Base-by-base conservation (phyloP, 1,284 basidiomycete species). In the Inonotus obliquus region DNA sequence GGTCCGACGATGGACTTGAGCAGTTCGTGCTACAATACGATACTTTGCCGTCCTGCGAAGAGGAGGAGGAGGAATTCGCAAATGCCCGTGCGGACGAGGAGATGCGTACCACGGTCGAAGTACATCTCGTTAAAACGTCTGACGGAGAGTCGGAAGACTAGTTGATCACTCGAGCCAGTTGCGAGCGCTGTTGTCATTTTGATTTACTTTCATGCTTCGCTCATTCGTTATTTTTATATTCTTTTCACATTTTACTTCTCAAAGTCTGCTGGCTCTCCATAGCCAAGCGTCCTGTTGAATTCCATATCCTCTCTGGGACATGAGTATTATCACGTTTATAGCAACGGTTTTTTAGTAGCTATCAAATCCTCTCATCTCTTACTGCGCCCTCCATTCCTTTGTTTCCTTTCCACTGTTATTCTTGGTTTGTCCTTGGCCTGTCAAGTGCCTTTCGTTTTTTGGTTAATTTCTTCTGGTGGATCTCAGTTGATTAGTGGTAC, bases 41-140 rank as follows among this genome's bases (percentile, higher is more conserved):
- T 25, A 41, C 41, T 19, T 29, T 55, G 14, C 39, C 54, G 4
- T 41, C 32, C 2, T 52, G 60, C 17, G 53, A 56, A 19, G 61
- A 59, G 25, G 32, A 44, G 13, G 61, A 57, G 47, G 61, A 59
- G 37, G 61, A 62, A n/a, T 32, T 53, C 11, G 51, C 37, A n/a
- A 49, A 56, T 37, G 61, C 55, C 14, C 54, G 56, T 7, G 61
- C 37, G 17, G 55, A 62, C 17, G 56, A 54, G 21, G 61, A 62
- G 17, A 58, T 58, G 9, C 55, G 51, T 4, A 58, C 60, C 21
- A 62, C 61, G 11, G 61, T 62, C 29, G 61, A 62, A 25, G 61
- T 62, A 10, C 61, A 58, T 25, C 39, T 62, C 25, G 56, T 58
- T 39, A 60, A 47, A 37, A 17, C 52, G 19, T 27, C 52, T 19